Conservation (phyloP, 2,329 filamentous ascomycete species). For the Elsinoe australis region DNA sequence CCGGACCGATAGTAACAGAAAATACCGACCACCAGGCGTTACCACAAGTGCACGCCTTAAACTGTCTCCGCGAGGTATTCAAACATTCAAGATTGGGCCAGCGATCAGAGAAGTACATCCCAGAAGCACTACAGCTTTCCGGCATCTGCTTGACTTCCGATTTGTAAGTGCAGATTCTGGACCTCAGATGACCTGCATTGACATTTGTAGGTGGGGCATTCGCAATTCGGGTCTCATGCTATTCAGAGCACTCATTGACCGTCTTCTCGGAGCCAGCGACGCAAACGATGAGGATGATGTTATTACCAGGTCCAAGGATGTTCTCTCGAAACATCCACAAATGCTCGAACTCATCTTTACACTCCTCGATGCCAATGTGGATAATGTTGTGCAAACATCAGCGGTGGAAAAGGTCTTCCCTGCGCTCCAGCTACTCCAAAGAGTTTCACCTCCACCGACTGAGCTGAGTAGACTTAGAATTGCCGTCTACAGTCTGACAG, state of each 20-base stretch:
- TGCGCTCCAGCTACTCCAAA: conserved; percentile 70
- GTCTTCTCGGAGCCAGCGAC: conserved; percentile 66
- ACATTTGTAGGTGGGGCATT: conserved; percentile 68
- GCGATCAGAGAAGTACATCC: conserved; percentile 65
- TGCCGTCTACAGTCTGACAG: conserved; percentile 56
- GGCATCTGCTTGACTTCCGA: conserved; percentile 70
- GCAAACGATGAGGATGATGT: conserved; percentile 50
- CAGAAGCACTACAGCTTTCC: conserved; percentile 68
- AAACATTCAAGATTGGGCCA: conserved; percentile 70
- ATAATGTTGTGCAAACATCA: conserved; percentile 7
- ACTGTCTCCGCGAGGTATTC: conserved; percentile 87
- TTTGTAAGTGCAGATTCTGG: conserved; percentile 46
- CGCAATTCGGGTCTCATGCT: conserved; percentile 89
- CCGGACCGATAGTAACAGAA: conserved; percentile 38
- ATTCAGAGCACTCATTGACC: conserved; percentile 75
- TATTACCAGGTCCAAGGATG: conserved; percentile 47
- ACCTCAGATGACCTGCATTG: neutral
- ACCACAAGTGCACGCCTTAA: conserved; percentile 89
- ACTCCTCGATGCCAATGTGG: conserved; percentile 41
- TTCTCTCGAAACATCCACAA: conserved; percentile 61
- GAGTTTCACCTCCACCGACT: conserved; percentile 57
- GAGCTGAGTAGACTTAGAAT: conserved; percentile 49
- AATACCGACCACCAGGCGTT: conserved; percentile 51
- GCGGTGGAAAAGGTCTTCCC: conserved; percentile 65
- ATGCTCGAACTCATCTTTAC: conserved; percentile 57